Conservation (phyloP, 768 basidiomycete species). For the Mycena galopus region DNA sequence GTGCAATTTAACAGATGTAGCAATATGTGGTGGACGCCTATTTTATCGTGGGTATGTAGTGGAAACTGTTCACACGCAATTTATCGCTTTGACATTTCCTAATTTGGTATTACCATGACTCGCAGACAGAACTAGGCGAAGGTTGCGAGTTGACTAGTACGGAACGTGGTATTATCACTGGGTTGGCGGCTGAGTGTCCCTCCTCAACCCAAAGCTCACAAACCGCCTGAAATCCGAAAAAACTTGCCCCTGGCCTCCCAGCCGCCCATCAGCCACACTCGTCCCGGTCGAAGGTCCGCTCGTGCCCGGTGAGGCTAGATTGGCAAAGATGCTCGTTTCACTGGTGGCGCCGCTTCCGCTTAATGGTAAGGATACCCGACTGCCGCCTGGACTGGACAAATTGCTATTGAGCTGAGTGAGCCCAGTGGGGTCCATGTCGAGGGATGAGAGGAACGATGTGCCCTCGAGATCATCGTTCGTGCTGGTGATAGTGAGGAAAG, state of each 20-base stretch:
- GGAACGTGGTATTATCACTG: conserved; percentile 21
- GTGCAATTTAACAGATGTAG: neutral
- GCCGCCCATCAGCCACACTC: conserved; percentile 56
- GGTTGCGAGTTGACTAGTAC: no score
- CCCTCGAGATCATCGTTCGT: conserved; percentile 89
- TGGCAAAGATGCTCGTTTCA: conserved; percentile 69
- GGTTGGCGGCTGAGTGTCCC: conserved; percentile 61
- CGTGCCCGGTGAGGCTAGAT: conserved; percentile 71
- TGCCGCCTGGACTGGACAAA: conserved; percentile 75
- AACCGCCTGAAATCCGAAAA: conserved; percentile 92
- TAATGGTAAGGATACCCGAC: conserved; percentile 68
- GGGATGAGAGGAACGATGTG: conserved; percentile 91
- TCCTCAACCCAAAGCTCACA: conserved; percentile 89
- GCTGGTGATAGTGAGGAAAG: conserved; percentile 93
- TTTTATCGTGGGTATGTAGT: no score
- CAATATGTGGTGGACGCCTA: no score
- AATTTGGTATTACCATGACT: no score
- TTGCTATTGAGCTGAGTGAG: conserved; percentile 62
- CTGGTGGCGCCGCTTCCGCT: conserved; percentile 44
- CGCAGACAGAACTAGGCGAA: no score
- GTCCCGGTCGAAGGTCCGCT: conserved; percentile 75
- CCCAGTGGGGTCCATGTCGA: conserved; percentile 94
- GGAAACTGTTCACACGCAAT: no score
- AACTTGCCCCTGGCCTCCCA: conserved; percentile 73
- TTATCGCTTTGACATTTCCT: no score